Evolutionary conservation across 345 rosid genomes (phyloP).

Genomic region (Trapa incisa): DNA sequence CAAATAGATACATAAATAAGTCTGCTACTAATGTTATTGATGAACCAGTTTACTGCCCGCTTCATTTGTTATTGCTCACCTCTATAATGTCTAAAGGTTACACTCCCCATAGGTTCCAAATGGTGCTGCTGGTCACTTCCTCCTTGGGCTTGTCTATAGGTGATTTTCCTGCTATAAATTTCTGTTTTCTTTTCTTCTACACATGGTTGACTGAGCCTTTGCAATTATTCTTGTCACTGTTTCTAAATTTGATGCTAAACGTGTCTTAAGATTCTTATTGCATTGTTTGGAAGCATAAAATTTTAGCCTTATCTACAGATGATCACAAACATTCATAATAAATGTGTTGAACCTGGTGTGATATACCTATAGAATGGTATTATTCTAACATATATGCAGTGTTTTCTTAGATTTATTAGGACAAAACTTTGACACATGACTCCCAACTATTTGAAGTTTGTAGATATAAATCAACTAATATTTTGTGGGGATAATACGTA

Average conservation of each 20-base stretch:
- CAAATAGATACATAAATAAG: not conserved
- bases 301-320: not conserved
- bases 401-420: not conserved
- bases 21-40: not conserved
- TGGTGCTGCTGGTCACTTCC: slow-evolving; percentile 96
- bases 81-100: not conserved
- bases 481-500: not conserved
- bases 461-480: not conserved
- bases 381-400: not conserved
- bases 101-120: slow-evolving; percentile 61
- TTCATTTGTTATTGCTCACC: not conserved
- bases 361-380: not conserved
- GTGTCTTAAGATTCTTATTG: not conserved
- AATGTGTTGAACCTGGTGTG: not conserved
- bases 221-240: not conserved
- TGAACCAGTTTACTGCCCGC: not conserved
- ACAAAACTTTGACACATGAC: not conserved
- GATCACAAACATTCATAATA: not conserved
- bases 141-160: slow-evolving; percentile 96
- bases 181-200: slow-evolving; percentile 4
- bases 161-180: slow-evolving; percentile 12
- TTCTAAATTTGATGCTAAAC: not conserved
- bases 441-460: not conserved
- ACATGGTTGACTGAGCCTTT: not conserved
- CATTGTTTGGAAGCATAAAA: not conserved